Evolutionary conservation across 306 rosid genomes (phyloP), one percentile per base, ranked within the genome.

Genomic region (Trifolium subterraneum): DNA sequence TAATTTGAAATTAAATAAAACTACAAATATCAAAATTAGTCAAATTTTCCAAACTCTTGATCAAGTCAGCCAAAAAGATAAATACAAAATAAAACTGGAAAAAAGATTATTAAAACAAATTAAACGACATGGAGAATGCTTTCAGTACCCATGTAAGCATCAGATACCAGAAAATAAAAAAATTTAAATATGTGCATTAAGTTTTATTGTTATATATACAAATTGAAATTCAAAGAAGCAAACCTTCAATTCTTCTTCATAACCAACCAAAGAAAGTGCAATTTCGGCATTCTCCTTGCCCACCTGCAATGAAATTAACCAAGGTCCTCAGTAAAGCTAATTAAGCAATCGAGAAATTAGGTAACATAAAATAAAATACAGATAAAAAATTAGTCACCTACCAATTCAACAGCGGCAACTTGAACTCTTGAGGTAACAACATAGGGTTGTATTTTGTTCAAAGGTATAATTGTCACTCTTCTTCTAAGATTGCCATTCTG

Each of bases 391-490:
- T 73, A 79, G 72, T 78, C 72, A 79, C 92, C 62, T 52, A 94
- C 97, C 96, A 87, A 78, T 77, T 82, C 84, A 73, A 23, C 81
- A 55, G 97, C 95, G 64, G 93, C 89, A 33, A 87, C 85, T 79
- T 88, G 90, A 84, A 83, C 78, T 81, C 87, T 79, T 4, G 81
- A 64, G 33, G 89, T 85, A 79, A 88, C 87, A 47, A 80, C 29
- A 38, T 83, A 8, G 22, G 95, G 12, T 76, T 90, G 92, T 83
- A 94, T 94, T 86, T 94, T 94, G 86, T 88, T 94, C 86, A 94
- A 69, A 68, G 98, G 98, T 84, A 94, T 88, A 76, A 94, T 91
- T 72, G 98, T 94, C 69, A 94, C 97, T 86, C 98, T 87, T 83
- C 90, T 88, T 81, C 86, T 90, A 75, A 94, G 97, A 48, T 86